phyloP scores from a whole-genome alignment of 805 yeast species.

The Suhomyces sp. region DNA sequence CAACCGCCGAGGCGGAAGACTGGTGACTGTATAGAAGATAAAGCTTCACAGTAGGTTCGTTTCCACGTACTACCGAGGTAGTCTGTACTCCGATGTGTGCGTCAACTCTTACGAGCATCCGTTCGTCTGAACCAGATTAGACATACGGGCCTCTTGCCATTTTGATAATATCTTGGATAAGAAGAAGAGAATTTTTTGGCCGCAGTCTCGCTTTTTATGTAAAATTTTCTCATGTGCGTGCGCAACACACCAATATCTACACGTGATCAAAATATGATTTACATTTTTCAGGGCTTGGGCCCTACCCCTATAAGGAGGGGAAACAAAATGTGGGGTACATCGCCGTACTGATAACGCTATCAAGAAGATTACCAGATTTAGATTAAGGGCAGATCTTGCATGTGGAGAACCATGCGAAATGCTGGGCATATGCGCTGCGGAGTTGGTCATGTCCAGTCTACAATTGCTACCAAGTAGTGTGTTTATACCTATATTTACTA shows the following conservation, averaged over 20 bases:
- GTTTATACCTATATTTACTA: not conserved
- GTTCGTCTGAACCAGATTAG: constrained; percentile 9
- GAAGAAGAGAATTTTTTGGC: not conserved
- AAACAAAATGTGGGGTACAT: constrained; percentile 3
- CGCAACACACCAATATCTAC: not conserved
- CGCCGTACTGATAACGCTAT: not conserved
- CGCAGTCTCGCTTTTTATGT: not conserved
- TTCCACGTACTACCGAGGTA: constrained; percentile 2
- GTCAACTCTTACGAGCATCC: constrained; percentile 13
- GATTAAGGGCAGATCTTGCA: not conserved
- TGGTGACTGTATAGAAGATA: constrained; percentile 18
- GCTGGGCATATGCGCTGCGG: not conserved
- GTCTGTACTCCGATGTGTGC: constrained; percentile 17
- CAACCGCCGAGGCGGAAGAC: constrained; percentile 11
- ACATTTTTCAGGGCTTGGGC: not conserved
- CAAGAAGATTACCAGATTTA: not conserved
- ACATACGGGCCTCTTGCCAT: constrained; percentile 58
- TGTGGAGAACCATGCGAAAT: not conserved
- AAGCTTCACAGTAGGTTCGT: constrained; percentile 2
- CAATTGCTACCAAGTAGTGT: not conserved
- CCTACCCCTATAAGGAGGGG: constrained; percentile 1
- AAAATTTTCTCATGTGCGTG: not conserved
- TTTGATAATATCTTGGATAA: constrained; percentile 23
- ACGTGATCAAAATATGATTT: not conserved
- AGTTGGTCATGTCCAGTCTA: not conserved